Base-by-base conservation (phyloP, 495 filamentous ascomycete genomes). In the Aspergillus homomorphus region DNA sequence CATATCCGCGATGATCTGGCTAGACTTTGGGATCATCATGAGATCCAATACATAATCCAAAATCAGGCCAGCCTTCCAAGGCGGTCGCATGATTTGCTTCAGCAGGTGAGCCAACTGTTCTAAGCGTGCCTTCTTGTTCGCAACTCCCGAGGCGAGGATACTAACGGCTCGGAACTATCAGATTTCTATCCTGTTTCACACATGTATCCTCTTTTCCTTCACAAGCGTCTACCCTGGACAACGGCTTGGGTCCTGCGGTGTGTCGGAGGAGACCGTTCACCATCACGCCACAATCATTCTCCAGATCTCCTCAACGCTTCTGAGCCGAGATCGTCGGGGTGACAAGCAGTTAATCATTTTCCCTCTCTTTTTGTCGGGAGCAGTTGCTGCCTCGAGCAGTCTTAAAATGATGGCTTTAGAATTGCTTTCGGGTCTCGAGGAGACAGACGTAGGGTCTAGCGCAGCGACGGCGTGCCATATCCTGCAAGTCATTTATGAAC, bases 281-380 rank as follows among this genome's bases (percentile, higher is more conserved):
- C 68, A 75, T 44, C 81, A 78, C 22, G 69, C 69, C 14, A 56
- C 65, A 14, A 70, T 72, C 30, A 81, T 85, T 54, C 58, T 85
- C 7, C 75, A 73, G 16, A 62, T 79, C 15, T 76, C 75, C 6
- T 73, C 75, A 41, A 53, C 53, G 2, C 50, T 62, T 51, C 64
- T 77, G 2, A 54, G 72, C 8, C 61, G 62, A 10, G 57, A 55
- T 3, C 61, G 61, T 2, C 67, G 68, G n/a, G 59, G 66, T 19
- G 77, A 80, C 45, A 76, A 70, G 7, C 73, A 76, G 19, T 80
- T 81, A 55, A 58, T 82, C 30, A 71, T 82, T 0, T 85, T 87
- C 63, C 82, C 83, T 0, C 63, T 85, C 0, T 85, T 85, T 66
- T 75, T 87, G 52, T 76, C 82, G 0, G 84, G 82, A 9, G 73